A percentile compares a stretch with the other conserved stretches of the same genome.
Conservation (phyloP, 1,284 basidiomycete species). For the Tilletia setariae region DNA sequence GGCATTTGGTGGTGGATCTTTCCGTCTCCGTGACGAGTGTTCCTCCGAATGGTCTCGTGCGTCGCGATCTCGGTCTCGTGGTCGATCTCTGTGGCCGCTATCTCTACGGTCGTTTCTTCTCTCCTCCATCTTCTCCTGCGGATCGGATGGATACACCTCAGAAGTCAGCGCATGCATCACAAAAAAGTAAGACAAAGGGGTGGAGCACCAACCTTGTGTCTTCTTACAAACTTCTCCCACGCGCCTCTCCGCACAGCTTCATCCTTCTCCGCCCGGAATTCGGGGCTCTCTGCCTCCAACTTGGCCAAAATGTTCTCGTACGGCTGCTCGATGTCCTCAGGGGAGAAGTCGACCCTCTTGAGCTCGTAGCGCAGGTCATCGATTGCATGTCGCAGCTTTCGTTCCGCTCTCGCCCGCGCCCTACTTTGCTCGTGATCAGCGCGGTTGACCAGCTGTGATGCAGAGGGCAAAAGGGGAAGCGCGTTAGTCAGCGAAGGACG, state of each 20-base stretch:
- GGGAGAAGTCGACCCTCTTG: slow-evolving; percentile 67
- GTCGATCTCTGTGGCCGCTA: background rate
- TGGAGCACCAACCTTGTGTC: slow-evolving; percentile 34
- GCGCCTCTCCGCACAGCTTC: slow-evolving; percentile 33
- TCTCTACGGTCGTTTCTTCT: background rate
- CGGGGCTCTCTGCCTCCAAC: slow-evolving; percentile 27
- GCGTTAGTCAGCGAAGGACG: background rate
- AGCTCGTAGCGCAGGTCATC: slow-evolving; percentile 95
- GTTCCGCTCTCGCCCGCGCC: slow-evolving; percentile 72
- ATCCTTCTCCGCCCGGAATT: slow-evolving; percentile 26
- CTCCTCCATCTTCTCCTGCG: slow-evolving; percentile 13
- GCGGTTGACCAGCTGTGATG: slow-evolving; percentile 65
- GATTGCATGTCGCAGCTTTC: slow-evolving; percentile 77
- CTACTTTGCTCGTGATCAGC: slow-evolving; percentile 68
- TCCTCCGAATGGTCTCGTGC: background rate
- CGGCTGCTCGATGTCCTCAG: slow-evolving; percentile 26
- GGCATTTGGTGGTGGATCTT: background rate
- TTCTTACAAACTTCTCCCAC: slow-evolving; percentile 46
- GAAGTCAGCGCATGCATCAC: background rate
- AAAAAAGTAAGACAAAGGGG: background rate
- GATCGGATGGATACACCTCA: background rate
- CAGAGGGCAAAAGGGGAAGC: background rate
- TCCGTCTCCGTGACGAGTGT: background rate
- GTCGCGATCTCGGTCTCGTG: slow-evolving; percentile 1
- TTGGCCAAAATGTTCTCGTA: slow-evolving; percentile 32